Base-by-base conservation (phyloP, 2,329 filamentous ascomycete genomes). In the Domatiomyces globalis region DNA sequence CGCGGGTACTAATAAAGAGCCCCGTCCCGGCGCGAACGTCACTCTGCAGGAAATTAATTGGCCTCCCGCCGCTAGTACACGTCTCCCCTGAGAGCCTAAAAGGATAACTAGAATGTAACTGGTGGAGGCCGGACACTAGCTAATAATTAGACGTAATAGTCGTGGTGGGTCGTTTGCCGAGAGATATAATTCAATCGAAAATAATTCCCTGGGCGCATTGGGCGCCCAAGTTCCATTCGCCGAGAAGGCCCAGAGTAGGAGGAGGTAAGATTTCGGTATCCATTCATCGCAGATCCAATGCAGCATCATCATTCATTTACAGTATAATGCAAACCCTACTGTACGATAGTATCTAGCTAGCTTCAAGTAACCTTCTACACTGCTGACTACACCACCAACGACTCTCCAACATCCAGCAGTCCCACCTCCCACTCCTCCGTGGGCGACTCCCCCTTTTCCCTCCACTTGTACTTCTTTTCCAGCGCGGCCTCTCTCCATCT, bases 361-460 rank as follows among this genome's bases (percentile, higher is more conserved):
- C n/a, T n/a, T n/a, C n/a, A n/a, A n/a, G n/a, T n/a, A n/a, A 6
- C 22, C 22, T 3, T 25, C 29, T 5, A 33, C 4, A 10, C 29
- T 33, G 29, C 29, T 33, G 8, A 12, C 15, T 39, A 39, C 29
- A 57, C 44, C 12, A 65, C 55, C 2, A 74, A 65, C 4, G 72
- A 74, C 60, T 73, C 71, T 6, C 73, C 73, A 60, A 76, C 63
- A 60, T 72, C 66, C 53, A 71, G 71, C 56, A 66, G 56, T 43
- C 57, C 69, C 49, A 66, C 60, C 51, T 67, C 65, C 45, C 45
- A 47, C 19, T 17, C 27, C 45, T 47, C 45, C 9, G 20, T 29
- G 2, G 19, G 8, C 18, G 19, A n/a, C 12, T 6, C 43, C 18
- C n/a, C 43, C 18, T n/a, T 27, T 29, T 63, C 58, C 42, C 59